These are phyloP conservation scores for Lentinula sp. DNA, from an alignment of 768 basidiomycete species.

Conservation along the genomic window DNA sequence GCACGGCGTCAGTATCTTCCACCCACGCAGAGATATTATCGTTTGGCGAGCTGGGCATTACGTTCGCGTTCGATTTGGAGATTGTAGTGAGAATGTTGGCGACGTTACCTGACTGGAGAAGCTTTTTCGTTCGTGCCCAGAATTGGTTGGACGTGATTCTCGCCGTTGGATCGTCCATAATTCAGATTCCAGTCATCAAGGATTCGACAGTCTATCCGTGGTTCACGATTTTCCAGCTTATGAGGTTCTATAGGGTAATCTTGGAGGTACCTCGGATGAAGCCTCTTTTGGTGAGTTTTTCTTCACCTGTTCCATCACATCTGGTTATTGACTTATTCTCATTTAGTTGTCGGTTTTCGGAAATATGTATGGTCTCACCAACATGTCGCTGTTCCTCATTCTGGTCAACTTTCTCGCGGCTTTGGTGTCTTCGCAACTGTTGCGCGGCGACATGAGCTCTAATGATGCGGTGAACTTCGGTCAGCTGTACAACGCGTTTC, in stretches of 20 bases:
- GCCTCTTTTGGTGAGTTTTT: constrained; percentile 63
- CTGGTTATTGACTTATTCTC: not conserved
- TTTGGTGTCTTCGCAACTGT: constrained; percentile 74
- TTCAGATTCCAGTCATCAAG: constrained; percentile 79
- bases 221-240: constrained; percentile 84
- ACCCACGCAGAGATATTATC: constrained; percentile 46
- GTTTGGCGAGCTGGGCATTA: constrained; percentile 69
- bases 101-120: constrained; percentile 76
- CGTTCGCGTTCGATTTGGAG: constrained; percentile 83
- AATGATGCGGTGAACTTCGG: constrained; percentile 65
- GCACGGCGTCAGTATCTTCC: constrained; percentile 42
- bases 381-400: constrained; percentile 89
- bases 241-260: constrained; percentile 89
- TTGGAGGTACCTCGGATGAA: constrained; percentile 87
- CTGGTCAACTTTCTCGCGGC: constrained; percentile 84
- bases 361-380: constrained; percentile 83
- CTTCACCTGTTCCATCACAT: not conserved
- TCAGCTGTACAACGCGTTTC: constrained; percentile 77
- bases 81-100: constrained; percentile 70
- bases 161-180: constrained; percentile 68
- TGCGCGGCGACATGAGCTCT: constrained; percentile 72
- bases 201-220: constrained; percentile 68
- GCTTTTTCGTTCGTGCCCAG: constrained; percentile 43
- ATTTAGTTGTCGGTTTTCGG: constrained; percentile 81
- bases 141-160: constrained; percentile 78